Evolutionary conservation across 495 filamentous ascomycete genomes (phyloP).

Genomic region (Xylaria sp.): DNA sequence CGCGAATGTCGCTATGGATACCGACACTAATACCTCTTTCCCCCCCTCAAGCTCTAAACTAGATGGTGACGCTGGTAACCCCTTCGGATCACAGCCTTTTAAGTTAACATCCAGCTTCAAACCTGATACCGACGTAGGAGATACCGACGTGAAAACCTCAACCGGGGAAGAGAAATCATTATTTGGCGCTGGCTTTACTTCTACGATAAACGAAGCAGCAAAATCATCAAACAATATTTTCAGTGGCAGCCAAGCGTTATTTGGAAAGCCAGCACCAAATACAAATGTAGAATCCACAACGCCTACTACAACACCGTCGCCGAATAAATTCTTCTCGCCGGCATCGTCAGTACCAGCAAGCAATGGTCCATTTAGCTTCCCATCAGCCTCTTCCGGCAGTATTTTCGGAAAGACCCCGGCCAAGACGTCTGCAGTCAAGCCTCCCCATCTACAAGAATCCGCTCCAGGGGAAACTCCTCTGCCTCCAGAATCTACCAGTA

Average conservation of each 20-base stretch:
- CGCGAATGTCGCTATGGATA: slow-evolving; percentile 50
- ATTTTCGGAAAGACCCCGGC: slow-evolving; percentile 25
- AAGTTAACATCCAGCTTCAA: slow-evolving; percentile 83
- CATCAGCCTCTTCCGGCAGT: slow-evolving; percentile 23
- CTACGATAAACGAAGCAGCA: slow-evolving; percentile 53
- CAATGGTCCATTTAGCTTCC: slow-evolving; percentile 34
- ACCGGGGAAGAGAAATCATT: slow-evolving; percentile 50
- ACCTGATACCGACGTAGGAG: slow-evolving; percentile 68
- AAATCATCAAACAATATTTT: slow-evolving; percentile 42
- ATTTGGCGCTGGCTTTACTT: slow-evolving; percentile 65
- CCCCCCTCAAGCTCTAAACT: slow-evolving; percentile 53
- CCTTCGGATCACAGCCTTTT: slow-evolving; percentile 70
- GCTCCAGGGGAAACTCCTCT: slow-evolving; percentile 63
- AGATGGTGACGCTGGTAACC: slow-evolving; percentile 41
- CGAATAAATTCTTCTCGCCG: slow-evolving; percentile 50
- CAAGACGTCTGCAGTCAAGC: slow-evolving; percentile 29
- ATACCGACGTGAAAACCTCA: slow-evolving; percentile 59
- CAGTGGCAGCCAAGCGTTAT: slow-evolving; percentile 33
- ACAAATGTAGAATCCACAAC: slow-evolving; percentile 59
- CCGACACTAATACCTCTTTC: slow-evolving; percentile 48
- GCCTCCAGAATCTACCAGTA: slow-evolving; percentile 80
- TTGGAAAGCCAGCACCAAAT: slow-evolving; percentile 39
- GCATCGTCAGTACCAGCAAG: slow-evolving; percentile 23
- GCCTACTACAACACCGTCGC: slow-evolving; percentile 59
- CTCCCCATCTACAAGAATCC: slow-evolving; percentile 46